A percentile compares a stretch with the other conserved stretches of the same genome.
Evolutionary conservation across 441 rosid genomes (phyloP).

Genomic region (Melastoma candidum): DNA sequence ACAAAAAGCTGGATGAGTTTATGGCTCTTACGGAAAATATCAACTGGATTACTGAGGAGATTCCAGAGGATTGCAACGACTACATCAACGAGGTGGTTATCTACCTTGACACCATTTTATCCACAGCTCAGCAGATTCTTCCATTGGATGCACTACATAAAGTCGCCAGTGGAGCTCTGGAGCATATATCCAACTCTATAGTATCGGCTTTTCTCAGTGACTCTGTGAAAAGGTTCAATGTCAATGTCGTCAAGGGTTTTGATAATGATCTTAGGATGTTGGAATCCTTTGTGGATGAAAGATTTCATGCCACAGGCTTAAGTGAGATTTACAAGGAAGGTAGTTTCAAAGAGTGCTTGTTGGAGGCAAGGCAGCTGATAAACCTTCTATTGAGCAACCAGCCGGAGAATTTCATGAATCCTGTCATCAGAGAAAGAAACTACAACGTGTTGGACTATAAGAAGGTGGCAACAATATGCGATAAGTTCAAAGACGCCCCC

Average conservation of each 20-base stretch:
- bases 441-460: constrained; percentile 78
- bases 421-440: constrained; percentile 76
- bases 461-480: constrained; percentile 76
- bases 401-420: constrained; percentile 94
- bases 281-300: constrained; percentile 79
- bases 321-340: constrained; percentile 61
- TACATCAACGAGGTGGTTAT: constrained; percentile 60
- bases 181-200: constrained; percentile 67
- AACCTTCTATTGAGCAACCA: constrained; percentile 78
- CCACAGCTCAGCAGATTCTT: constrained; percentile 76
- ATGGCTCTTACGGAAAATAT: constrained; percentile 67
- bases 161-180: constrained; percentile 74
- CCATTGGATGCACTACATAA: constrained; percentile 74
- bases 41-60: constrained; percentile 75
- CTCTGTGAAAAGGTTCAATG: constrained; percentile 79
- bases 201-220: constrained; percentile 68
- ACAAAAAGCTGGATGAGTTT: constrained; percentile 59
- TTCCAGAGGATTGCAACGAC: constrained; percentile 42
- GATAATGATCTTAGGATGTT: constrained; percentile 55
- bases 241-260: constrained; percentile 57
- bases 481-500: constrained; percentile 77
- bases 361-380: constrained; percentile 80
- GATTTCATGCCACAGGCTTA: constrained; percentile 62
- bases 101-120: constrained; percentile 64
- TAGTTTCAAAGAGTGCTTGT: constrained; percentile 53